Evolutionary conservation across 1,139 yeast species (phyloP), one percentile per base, ranked within the genome.

Genomic region (Casaregolazyma lundiana): DNA sequence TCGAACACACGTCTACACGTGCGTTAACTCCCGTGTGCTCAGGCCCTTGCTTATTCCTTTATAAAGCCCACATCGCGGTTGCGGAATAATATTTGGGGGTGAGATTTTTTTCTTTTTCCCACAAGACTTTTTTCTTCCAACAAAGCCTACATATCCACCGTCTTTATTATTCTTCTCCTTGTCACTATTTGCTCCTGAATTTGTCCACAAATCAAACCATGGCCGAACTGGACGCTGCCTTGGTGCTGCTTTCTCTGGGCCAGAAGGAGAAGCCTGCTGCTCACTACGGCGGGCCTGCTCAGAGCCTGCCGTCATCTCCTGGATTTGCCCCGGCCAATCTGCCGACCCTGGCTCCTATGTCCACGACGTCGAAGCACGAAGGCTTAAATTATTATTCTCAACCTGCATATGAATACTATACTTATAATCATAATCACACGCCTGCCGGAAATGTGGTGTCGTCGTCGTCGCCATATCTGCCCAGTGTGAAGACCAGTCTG

Each of bases 171-270:
- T 26, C 32, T 26, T 26, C 32, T n/a, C 32, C 32, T 26, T 26
- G 32, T 26, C 13, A n/a, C n/a, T n/a, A n/a, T n/a, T n/a, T n/a
- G n/a, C n/a, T n/a, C n/a, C n/a, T n/a, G n/a, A n/a, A n/a, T n/a
- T n/a, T n/a, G n/a, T n/a, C 32, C 32, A 15, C 32, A 26, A 26
- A 26, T 5, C 3, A n/a, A n/a, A 38, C 24, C 22, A 47, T 47
- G 48, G 37, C 47, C n/a, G 50, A 48, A 26, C 39, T 41, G 19
- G 43, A 45, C 26, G 49, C 47, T 13, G 46, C 48, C 24, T 34
- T 48, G 41, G 50, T 40, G 35, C 38, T 44, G 30, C 36, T 43
- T 19, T 41, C 49, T 37, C n/a, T 46, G 29, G 21, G 46, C 16
- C 20, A 45, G 15, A 29, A 39, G 18, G 43, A 37, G n/a, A 39